Percentiles rank a stretch among this genome's conserved stretches.
Evolutionary conservation across 208 protist genomes (phyloP).

Genomic region (Acanthamoeba rhysodes): DNA sequence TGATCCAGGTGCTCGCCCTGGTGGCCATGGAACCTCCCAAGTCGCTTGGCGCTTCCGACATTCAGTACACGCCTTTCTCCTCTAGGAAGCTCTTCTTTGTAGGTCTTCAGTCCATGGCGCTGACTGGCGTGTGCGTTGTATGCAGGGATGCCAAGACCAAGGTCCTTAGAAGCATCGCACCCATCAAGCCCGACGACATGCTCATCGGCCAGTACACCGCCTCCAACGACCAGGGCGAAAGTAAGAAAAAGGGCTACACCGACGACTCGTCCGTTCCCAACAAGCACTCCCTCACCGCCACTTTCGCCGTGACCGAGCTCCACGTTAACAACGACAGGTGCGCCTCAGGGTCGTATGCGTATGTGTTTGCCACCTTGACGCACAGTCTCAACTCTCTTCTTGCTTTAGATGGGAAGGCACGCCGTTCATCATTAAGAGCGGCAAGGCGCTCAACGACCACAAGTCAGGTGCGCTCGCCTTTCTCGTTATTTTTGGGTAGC

Average conservation of each 20-base stretch:
- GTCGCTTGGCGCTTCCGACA: conserved; percentile 80
- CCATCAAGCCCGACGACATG: conserved; percentile 78
- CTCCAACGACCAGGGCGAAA: not conserved
- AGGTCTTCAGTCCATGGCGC: too few relatives aligned
- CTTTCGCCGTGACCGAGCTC: conserved; percentile 87
- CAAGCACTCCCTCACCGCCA: conserved; percentile 88
- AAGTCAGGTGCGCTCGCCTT: conserved; percentile 76
- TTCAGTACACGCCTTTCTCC: conserved; percentile 26
- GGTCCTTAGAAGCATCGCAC: conserved; percentile 78
- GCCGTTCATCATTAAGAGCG: conserved; percentile 90
- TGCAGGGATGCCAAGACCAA: conserved; percentile 90
- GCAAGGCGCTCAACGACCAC: conserved; percentile 86
- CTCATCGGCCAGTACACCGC: conserved; percentile 82
- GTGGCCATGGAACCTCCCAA: conserved; percentile 91
- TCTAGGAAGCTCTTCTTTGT: not conserved
- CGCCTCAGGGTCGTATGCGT: not conserved
- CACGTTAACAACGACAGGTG: conserved; percentile 86
- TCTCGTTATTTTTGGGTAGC: too few relatives aligned
- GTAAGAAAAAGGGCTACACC: conserved; percentile 11
- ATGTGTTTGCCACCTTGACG: too few relatives aligned
- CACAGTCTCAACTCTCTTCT: too few relatives aligned
- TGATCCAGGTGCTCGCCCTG: conserved; percentile 91
- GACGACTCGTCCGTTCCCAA: conserved; percentile 79
- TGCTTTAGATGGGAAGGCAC: conserved; percentile 89
- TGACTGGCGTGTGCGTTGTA: too few relatives aligned